Evolutionary conservation across 805 yeast genomes (phyloP).

Genomic region (Blastobotrys muscicola): DNA sequence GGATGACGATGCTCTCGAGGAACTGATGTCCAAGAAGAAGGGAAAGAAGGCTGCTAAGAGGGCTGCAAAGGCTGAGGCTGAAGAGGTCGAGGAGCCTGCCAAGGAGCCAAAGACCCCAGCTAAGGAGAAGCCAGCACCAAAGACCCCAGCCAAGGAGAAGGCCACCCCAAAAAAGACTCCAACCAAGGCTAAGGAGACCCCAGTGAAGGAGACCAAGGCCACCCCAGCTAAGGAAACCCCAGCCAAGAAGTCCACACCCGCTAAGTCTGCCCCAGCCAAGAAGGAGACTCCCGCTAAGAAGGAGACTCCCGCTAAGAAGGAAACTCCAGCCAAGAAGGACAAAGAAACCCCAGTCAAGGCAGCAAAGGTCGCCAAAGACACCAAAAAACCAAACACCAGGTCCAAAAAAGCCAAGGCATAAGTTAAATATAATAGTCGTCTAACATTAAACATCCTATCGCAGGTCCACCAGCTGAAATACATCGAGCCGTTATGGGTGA

Average conservation of each 20-base stretch:
- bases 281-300: not conserved
- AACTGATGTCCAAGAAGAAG: constrained; percentile 47
- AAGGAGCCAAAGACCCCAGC: not conserved
- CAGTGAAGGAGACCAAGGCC: no score
- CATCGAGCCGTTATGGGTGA: constrained; percentile 20
- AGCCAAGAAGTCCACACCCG: no score
- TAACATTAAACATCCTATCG: not conserved
- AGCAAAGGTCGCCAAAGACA: constrained; percentile 7
- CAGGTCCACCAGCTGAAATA: no score
- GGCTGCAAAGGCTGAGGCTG: not conserved
- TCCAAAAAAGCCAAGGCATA: constrained; percentile 2
- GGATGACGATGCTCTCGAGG: constrained; percentile 57
- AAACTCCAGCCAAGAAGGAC: constrained; percentile 16
- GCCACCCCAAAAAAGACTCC: not conserved
- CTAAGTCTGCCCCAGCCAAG: no score
- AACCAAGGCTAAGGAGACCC: not conserved
- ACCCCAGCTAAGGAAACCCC: no score
- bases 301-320: constrained; percentile 17
- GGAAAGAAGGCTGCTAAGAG: constrained; percentile 18
- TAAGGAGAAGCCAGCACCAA: not conserved
- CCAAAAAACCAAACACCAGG: constrained; percentile 2
- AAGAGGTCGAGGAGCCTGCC: not conserved
- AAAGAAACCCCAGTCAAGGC: constrained; percentile 17
- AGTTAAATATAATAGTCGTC: not conserved
- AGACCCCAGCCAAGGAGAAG: not conserved